Base-by-base conservation (phyloP, 345 rosid species). In the Stellera chamaejasme region DNA sequence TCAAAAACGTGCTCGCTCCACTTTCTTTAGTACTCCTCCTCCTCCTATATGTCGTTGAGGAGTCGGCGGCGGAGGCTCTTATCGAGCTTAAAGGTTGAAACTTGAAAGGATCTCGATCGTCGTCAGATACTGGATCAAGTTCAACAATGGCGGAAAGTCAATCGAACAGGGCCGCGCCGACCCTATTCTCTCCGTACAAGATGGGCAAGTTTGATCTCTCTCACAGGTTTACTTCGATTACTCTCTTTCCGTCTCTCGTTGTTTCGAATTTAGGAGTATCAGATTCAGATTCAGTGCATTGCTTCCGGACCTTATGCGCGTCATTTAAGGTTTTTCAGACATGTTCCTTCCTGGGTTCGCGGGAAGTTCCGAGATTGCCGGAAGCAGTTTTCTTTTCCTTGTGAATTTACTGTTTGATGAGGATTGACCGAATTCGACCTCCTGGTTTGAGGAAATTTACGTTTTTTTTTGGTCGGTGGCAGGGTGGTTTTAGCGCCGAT, bases 401-500 rank as follows among this genome's bases (percentile, higher is more conserved):
- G 39, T 10, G 2, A 12, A 3, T 49, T 39, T 7, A 9, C 9
- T 2, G 4, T 6, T n/a, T 28, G 19, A 2, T 48, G 15, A 28
- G 10, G 6, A 48, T 19, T 48, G 15, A 58, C 61, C 27, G 25
- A 16, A 27, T 52, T 52, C 59, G 48, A 11, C 51, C 44, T 52
- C 16, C 11, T 10, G 11, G 16, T 65, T 50, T 8, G 13, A 36
- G 1, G 27, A 36, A 23, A 52, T 48, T 54, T 46, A 23, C 2
- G 12, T 15, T 48, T 19, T 19, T 19, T 44, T 50, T 41, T 13
- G 50, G 56, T 50, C 43, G 41, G 50, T 48, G 48, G 53, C 75
- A 92, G 98, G 79, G 75, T 92, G 64, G 95, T 88, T 72, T 77
- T 88, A 13, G 97, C 95, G 45, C 98, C 97, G 8, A 56, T 90